Evolutionary conservation across 2,329 filamentous ascomycete genomes (phyloP), one percentile per base, ranked within the genome.

Genomic region (Myriangium duriaei): DNA sequence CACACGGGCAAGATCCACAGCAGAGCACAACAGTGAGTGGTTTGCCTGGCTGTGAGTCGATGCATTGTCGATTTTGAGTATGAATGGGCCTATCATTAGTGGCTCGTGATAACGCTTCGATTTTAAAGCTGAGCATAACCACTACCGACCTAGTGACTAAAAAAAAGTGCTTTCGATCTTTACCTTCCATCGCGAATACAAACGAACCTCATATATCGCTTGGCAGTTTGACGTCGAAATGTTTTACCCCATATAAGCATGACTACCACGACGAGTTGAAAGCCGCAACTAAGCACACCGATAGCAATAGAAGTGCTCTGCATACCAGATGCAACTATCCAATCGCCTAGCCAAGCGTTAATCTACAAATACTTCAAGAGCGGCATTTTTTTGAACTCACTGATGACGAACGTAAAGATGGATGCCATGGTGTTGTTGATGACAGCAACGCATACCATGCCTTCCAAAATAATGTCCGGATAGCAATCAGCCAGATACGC

Each of bases 391-490:
- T 7, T 7, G n/a, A 26, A 26, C 21, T 7, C 45, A 49, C 50
- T 52, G 21, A 40, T 42, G 11, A 45, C 61, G 43, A 73, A 73
- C 0, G 69, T 72, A 43, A 73, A 71, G 39, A 72, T 57, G 48
- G 65, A 68, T 6, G 65, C 69, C 11, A 73, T 55, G 2, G 62
- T 65, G 49, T 73, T 73, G 52, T 73, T 73, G 51, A 73, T 71
- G 13, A 72, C 67, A 2, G 67, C 63, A 1, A 73, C 69, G 4
- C 69, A 69, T 1, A 72, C 70, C 69, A 73, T 73, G 17, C 70
- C 70, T 46, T 73, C 69, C 2, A 73, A 54, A 4, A 73, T 63
- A 62, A 71, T 71, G 21, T 71, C 69, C 1, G 69, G 68, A 41
- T 73, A 73, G 3, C 64, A 65, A 42, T 73, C 70, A 46, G 69